Conservation (phyloP, 345 rosid genomes). For the Eucalyptus urophylla region DNA sequence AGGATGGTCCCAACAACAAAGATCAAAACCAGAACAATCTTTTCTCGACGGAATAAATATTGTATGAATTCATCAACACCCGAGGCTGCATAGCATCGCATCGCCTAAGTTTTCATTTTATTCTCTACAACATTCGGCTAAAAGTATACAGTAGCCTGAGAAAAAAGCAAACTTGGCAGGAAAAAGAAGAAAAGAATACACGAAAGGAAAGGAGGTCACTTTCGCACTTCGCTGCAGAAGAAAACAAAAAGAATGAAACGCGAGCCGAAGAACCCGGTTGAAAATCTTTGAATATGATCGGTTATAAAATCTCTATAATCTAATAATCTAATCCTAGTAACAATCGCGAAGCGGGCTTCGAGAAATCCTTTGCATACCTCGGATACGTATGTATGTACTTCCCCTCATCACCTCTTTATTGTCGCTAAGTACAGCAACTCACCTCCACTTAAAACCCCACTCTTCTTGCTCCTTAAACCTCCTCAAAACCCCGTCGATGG, state of each 20-base stretch:
- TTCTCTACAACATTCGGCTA: background rate
- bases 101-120: background rate
- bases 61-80: background rate
- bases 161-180: background rate
- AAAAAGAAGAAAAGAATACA: background rate
- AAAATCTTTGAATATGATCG: background rate
- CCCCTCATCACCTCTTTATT: background rate
- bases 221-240: background rate
- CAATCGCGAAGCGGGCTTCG: background rate
- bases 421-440: background rate
- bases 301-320: background rate
- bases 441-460: constrained; percentile 60
- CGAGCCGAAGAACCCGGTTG: background rate
- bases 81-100: background rate
- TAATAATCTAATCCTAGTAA: background rate
- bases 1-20: background rate
- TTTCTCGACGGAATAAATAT: background rate
- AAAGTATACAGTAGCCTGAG: background rate
- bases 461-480: constrained; percentile 69
- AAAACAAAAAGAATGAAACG: background rate
- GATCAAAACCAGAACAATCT: background rate
- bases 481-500: constrained; percentile 70
- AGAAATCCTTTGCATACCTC: background rate
- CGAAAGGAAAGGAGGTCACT: background rate
- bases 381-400: background rate